phyloP scores from a whole-genome alignment of 2,329 filamentous ascomycete genomes.

The Trichocomaceae sp. region DNA sequence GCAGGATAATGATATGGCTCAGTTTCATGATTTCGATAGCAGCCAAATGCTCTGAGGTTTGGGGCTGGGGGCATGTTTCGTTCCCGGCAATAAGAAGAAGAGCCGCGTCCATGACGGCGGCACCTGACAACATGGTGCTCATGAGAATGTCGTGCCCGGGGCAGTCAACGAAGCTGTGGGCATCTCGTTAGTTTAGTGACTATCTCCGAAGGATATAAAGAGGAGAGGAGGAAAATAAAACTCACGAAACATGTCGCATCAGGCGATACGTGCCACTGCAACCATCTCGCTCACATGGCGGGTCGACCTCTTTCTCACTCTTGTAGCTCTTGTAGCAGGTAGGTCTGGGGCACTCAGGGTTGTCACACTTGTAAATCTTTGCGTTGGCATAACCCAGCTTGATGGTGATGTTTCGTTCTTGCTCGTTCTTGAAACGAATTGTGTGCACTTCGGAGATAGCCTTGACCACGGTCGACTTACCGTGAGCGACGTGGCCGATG shows the following conservation, averaged over 20 bases:
- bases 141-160: constrained; percentile 99
- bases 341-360: constrained; percentile 79
- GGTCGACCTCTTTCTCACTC: constrained; percentile 98
- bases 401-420: constrained; percentile 99
- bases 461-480: constrained; percentile 98
- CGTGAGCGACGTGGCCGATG: constrained; percentile 97
- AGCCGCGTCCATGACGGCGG: constrained; percentile 98
- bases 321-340: constrained; percentile 96
- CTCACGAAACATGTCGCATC: constrained; percentile 85
- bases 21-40: constrained; percentile 99
- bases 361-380: constrained; percentile 99
- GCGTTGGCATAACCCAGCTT: constrained; percentile 99
- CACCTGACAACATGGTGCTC: constrained; percentile 99
- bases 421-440: constrained; percentile 98
- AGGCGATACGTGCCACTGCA: constrained; percentile 83
- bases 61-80: constrained; percentile 95
- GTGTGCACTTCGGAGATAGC: constrained; percentile 98
- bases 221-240: constrained; percentile 18
- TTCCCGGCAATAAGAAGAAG: constrained; percentile 95
- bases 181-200: constrained; percentile 3
- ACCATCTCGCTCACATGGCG: constrained; percentile 88
- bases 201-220: neutral
- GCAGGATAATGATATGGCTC: constrained; percentile 97
- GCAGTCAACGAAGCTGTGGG: constrained; percentile 84
- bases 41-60: constrained; percentile 97